Base-by-base conservation (phyloP, 169 alveolate genomes). In the Eimeria acervulina region DNA sequence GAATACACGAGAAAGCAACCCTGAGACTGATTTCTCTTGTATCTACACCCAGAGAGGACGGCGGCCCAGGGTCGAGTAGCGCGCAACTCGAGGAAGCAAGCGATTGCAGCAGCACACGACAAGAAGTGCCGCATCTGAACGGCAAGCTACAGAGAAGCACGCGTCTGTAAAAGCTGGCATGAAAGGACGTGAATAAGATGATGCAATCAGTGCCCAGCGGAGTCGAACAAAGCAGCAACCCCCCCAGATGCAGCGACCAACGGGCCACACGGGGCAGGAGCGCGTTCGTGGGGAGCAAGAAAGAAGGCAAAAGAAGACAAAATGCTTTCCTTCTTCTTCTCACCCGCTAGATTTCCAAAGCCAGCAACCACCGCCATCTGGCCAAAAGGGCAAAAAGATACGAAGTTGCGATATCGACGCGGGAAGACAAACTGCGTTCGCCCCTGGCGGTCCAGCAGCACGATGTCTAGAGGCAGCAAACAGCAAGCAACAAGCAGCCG, bases 331-430 rank as follows among this genome's bases (percentile, higher is more conserved):
- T 68, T 63, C 23, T 4, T 68, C 19, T 81, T 44, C 72, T 92
- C 95, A 42, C 97, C 97, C 21, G 97, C 97, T 23, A 96, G 89
- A 31, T 96, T 96, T 15, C 97, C 97, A 61, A 96, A 96, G 44
- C 97, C 97, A 15, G 97, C 97, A 13, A 95, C 74, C 70, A 96
- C 97, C 47, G 95, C 96, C 97, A 96, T 95, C 90, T 85, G 95
- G 28, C 97, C 97, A 44, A 96, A 93, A 44, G 97, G 97, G 26
- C 96, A 88, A 96, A 97, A 97, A 76, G 94, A 61, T 74, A 97
- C 96, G 13, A 97, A 95, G 91, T 97, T 97, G 26, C 97, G 70
- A 74, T 94, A 94, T 55, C 85, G 81, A 51, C 90, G 96, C 2
- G 96, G 96, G 61, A 92, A 92, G 23, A 63, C 74, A 23, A 92